These are phyloP conservation scores for Annulohypoxylon nitens DNA, from an alignment of 495 filamentous ascomycete species.

Conservation along the genomic window DNA sequence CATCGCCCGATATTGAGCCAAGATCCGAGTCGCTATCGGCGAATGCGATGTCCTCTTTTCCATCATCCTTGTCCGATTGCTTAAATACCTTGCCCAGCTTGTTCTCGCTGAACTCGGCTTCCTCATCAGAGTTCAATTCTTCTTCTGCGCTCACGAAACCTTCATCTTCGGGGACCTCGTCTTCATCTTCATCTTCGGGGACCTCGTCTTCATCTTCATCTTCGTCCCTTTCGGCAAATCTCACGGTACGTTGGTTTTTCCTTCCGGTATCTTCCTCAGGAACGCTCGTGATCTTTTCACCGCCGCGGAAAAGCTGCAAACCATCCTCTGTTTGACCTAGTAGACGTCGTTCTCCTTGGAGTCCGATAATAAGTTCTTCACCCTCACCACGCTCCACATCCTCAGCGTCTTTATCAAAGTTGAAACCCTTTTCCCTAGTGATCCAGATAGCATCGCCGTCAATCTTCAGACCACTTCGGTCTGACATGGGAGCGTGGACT, in stretches of 20 bases:
- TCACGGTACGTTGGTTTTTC: conserved; percentile 74
- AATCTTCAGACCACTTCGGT: conserved; percentile 88
- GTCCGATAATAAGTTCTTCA: conserved; percentile 89
- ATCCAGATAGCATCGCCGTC: conserved; percentile 71
- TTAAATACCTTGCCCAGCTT: conserved; percentile 70
- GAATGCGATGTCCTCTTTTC: conserved; percentile 78
- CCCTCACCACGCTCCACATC: conserved; percentile 84
- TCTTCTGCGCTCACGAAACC: conserved; percentile 74
- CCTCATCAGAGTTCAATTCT: conserved; percentile 66
- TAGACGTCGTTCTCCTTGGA: conserved; percentile 84
- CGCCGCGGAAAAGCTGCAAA: conserved; percentile 84
- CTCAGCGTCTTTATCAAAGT: conserved; percentile 79
- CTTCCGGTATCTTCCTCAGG: conserved; percentile 76
- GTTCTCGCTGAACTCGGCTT: conserved; percentile 66
- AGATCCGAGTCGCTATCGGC: conserved; percentile 96
- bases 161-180: conserved; percentile 67
- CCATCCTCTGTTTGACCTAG: conserved; percentile 86
- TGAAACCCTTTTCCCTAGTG: conserved; percentile 71
- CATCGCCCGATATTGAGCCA: conserved; percentile 86
- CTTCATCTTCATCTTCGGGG: conserved; percentile 67
- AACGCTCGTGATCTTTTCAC: conserved; percentile 73
- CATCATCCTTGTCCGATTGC: conserved; percentile 56
- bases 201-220: conserved; percentile 68
- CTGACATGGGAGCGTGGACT: conserved; percentile 96
- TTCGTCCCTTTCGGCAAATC: conserved; percentile 71